Conservation (phyloP, 148 eudicot genomes). For the Hydrangea macrophylla region DNA sequence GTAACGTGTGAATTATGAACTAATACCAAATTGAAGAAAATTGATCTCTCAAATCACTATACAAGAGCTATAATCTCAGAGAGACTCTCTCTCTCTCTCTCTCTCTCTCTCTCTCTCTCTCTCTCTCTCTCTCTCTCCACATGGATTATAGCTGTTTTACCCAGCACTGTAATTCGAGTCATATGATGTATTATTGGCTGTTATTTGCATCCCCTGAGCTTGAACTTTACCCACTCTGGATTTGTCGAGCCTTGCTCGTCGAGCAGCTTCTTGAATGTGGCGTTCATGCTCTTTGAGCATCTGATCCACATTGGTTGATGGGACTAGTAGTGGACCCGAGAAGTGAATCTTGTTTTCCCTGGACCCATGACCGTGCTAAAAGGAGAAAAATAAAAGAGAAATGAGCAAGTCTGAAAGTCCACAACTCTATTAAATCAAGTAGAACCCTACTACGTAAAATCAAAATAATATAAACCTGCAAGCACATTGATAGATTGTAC, state of each 20-base stretch:
- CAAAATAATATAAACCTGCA: no score
- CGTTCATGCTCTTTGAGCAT: constrained; percentile 81
- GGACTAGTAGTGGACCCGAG: constrained; percentile 72
- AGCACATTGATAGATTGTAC: no score
- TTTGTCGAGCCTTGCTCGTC: constrained; percentile 69
- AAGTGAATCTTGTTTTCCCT: constrained; percentile 51
- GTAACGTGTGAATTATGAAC: neutral
- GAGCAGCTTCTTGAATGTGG: constrained; percentile 70
- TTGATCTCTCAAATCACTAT: no score
- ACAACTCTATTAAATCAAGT: no score
- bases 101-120: constrained; percentile 3
- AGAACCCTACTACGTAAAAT: no score
- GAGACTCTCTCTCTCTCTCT: no score
- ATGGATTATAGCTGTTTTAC: neutral
- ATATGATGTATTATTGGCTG: constrained; percentile 3
- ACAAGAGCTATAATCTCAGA: constrained; percentile 11
- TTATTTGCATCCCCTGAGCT: constrained; percentile 9
- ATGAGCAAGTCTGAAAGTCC: no score
- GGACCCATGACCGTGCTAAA: constrained; percentile 36
- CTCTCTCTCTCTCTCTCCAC: constrained; percentile 5
- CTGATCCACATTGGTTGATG: constrained; percentile 66
- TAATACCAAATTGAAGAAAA: neutral
- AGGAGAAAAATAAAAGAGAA: neutral
- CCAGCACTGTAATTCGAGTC: constrained; percentile 8
- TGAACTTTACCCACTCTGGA: constrained; percentile 38